A percentile compares a stretch with the other conserved stretches of the same genome.
phyloP scores from a whole-genome alignment of 2,329 filamentous ascomycete species.

The Aspergillus caelatus region DNA sequence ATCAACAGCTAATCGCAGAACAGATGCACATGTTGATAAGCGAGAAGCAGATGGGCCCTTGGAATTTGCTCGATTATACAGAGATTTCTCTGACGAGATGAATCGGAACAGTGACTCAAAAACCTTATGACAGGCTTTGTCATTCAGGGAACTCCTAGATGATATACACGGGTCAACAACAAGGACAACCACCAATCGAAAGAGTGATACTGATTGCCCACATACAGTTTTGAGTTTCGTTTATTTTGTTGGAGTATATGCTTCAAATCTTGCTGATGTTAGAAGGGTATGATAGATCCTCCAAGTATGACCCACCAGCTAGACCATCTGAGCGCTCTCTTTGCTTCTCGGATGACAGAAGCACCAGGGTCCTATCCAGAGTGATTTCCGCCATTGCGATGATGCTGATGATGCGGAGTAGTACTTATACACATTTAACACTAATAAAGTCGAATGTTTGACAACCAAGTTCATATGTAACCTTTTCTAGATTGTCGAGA shows the following conservation, averaged over 20 bases:
- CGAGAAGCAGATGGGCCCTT: conserved; percentile 57
- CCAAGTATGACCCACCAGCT: conserved; percentile 40
- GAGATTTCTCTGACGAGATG: conserved; percentile 69
- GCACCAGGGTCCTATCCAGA: conserved; percentile 44
- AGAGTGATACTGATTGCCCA: not conserved
- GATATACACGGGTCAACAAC: conserved; percentile 17
- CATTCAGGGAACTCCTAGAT: conserved; percentile 57
- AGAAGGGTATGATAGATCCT: conserved; percentile 14
- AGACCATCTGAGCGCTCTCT: conserved; percentile 56
- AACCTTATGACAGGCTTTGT: conserved; percentile 79
- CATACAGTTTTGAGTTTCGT: conserved; percentile 42
- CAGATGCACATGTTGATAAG: conserved; percentile 69
- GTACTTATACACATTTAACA: not conserved
- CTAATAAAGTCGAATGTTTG: not conserved
- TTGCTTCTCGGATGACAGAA: conserved; percentile 46
- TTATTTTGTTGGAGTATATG: conserved; percentile 59
- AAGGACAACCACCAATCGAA: not conserved
- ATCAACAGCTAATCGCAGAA: conserved; percentile 71
- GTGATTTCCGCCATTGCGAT: conserved; percentile 43
- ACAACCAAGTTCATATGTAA: not conserved
- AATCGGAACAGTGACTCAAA: conserved; percentile 79
- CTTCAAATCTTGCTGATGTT: conserved; percentile 50
- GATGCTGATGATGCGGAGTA: not conserved
- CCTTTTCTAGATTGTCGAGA: not conserved
- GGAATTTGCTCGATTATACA: conserved; percentile 59